phyloP scores from a whole-genome alignment of 306 rosid species.

The Phaseolus lunatus region DNA sequence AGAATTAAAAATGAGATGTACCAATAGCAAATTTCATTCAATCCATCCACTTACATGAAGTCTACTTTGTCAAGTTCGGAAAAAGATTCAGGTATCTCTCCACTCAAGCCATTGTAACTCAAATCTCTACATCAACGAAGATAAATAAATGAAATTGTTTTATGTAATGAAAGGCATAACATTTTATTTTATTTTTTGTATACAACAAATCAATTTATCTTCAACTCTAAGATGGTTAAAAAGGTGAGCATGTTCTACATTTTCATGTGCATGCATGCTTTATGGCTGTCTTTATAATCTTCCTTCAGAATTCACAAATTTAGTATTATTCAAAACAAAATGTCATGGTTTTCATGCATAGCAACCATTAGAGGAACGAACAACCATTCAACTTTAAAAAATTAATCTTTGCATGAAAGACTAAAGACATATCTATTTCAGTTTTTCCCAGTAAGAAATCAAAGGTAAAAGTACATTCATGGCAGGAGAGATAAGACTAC shows the following conservation, averaged over 20 bases:
- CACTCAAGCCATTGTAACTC: conserved; percentile 78
- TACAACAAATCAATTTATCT: not conserved
- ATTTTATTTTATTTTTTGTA: not conserved
- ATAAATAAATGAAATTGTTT: conserved; percentile 35
- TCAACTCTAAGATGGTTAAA: not conserved
- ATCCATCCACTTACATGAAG: conserved; percentile 63
- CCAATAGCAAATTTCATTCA: not conserved
- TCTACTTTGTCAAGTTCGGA: conserved; percentile 58
- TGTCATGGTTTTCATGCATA: not conserved
- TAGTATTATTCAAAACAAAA: conserved; percentile 5
- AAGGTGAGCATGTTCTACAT: conserved; percentile 30
- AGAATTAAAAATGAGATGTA: conserved; percentile 26
- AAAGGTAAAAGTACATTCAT: not conserved
- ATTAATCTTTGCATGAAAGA: not conserved
- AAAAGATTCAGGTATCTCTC: conserved; percentile 75
- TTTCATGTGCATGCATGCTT: conserved; percentile 6
- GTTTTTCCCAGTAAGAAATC: not conserved
- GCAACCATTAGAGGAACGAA: not conserved
- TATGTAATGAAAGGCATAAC: not conserved
- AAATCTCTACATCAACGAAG: conserved; percentile 69
- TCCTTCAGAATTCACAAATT: conserved; percentile 17
- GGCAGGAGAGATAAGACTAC: not conserved
- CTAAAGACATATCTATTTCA: not conserved
- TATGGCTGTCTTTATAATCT: not conserved
- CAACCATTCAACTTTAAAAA: conserved; percentile 4